Evolutionary conservation across 2,329 filamentous ascomycete species (phyloP).

Genomic region (Westerdykella aurantiaca): DNA sequence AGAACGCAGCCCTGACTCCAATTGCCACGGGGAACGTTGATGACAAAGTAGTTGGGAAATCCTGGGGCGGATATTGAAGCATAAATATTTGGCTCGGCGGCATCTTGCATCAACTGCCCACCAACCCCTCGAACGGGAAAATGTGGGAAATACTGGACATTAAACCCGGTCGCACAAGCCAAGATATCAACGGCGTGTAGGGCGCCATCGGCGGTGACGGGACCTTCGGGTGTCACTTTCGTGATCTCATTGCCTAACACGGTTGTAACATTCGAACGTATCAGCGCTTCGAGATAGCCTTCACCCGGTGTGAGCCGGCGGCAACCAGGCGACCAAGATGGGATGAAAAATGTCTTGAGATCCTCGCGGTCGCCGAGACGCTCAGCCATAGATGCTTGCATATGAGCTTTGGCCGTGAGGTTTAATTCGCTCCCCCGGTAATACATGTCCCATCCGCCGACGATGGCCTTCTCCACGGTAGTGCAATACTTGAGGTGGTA

Average conservation of each 20-base stretch:
- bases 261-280: slow-evolving; percentile 27
- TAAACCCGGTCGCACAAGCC: slow-evolving; percentile 7
- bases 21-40: slow-evolving; percentile 2
- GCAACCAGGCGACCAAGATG: slow-evolving; percentile 2
- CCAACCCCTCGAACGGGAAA: background rate
- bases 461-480: slow-evolving; percentile 29
- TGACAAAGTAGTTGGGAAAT: slow-evolving; percentile 8
- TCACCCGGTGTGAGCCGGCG: slow-evolving; percentile 41
- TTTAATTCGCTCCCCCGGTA: slow-evolving; percentile 31
- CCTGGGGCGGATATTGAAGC: slow-evolving; percentile 1
- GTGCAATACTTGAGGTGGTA: slow-evolving; percentile 35
- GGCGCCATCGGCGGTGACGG: slow-evolving; percentile 2
- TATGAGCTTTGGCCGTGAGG: background rate
- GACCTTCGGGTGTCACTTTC: slow-evolving; percentile 2
- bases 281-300: slow-evolving; percentile 61
- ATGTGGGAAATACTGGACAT: slow-evolving; percentile 2
- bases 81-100: slow-evolving; percentile 2
- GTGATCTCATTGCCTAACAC: slow-evolving; percentile 1
- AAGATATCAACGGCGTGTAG: slow-evolving; percentile 9
- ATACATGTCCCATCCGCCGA: slow-evolving; percentile 2
- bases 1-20: slow-evolving; percentile 3
- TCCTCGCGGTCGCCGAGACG: slow-evolving; percentile 1
- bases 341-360: slow-evolving; percentile 1
- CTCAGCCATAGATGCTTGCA: slow-evolving; percentile 23
- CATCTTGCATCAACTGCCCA: slow-evolving; percentile 2